Evolutionary conservation across 2,329 filamentous ascomycete genomes (phyloP), one percentile per base, ranked within the genome.

Genomic region (Pyricularia sp.): DNA sequence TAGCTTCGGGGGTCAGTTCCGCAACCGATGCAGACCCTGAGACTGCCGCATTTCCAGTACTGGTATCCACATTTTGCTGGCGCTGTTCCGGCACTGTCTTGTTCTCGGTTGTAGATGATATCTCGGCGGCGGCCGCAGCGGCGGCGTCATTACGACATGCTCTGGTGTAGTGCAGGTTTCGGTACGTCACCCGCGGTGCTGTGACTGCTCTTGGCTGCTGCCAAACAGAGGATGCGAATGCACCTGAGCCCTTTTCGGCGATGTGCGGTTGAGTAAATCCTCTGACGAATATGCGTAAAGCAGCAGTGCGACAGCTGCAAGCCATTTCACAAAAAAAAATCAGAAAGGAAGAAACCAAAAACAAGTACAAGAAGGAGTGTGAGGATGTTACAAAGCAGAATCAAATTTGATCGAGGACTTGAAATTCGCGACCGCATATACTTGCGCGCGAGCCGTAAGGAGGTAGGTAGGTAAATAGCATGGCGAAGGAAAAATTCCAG

Each of bases 211-310:
- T 25, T n/a, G 42, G 20, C 59, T 25, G 28, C 59, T 63, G 66
- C 7, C 20, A 59, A 9, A 68, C 23, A 25, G 30, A 64, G 4
- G 59, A 5, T 36, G 65, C 42, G 65, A 28, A n/a, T 26, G 31
- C 58, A 23, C 58, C 33, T 6, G 11, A 26, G 42, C 23, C 20
- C 23, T 59, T 12, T 9, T 64, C 58, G 58, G 67, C 31, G 30
- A 50, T 31, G 67, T 68, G 67, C 23, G 55, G 23, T 36, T 68
- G 67, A 17, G 67, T 50, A 30, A 68, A 68, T 31, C 55, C 33
- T 9, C 67, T 63, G 2, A 68, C 67, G 31, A 68, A 68, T 25
- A 68, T 12, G n/a, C 67, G 67, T 14, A 68, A 50, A n/a, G 67
- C 67, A 26, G 59, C 28, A 14, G 67, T 68, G 33, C 67, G 67